Evolutionary conservation across 495 filamentous ascomycete genomes (phyloP).

Genomic region (Pyronema domesticum): DNA sequence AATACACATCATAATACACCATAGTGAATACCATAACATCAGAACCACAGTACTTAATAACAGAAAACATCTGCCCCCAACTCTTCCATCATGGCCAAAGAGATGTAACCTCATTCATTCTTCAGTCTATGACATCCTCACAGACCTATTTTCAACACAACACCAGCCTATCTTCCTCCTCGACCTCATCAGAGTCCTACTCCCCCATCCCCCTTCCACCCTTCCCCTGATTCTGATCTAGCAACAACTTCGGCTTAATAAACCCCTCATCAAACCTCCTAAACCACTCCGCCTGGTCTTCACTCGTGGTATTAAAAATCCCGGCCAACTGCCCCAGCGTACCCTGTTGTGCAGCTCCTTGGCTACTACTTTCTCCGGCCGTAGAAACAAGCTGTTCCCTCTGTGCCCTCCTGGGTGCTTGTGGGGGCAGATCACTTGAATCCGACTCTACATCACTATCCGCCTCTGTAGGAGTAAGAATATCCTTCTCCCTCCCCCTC

Average conservation of each 20-base stretch:
- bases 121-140: too few relatives aligned
- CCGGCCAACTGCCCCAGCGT: constrained; percentile 48
- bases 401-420: constrained; percentile 24
- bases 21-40: too few relatives aligned
- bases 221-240: constrained; percentile 38
- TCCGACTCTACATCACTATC: constrained; percentile 18
- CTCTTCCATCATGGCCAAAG: too few relatives aligned
- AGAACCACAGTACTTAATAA: too few relatives aligned
- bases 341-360: constrained; percentile 29
- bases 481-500: constrained; percentile 8
- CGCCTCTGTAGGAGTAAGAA: background rate
- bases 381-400: background rate
- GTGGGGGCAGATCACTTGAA: constrained; percentile 22
- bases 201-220: background rate
- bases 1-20: too few relatives aligned
- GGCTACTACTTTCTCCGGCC: constrained; percentile 25
- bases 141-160: too few relatives aligned
- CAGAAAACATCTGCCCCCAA: too few relatives aligned
- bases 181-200: too few relatives aligned
- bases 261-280: constrained; percentile 87
- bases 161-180: too few relatives aligned
- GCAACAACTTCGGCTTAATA: constrained; percentile 80
- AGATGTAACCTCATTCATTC: too few relatives aligned
- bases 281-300: constrained; percentile 85
- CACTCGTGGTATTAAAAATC: constrained; percentile 52